Evolutionary conservation across 1,284 basidiomycete genomes (phyloP).

Genomic region (Ganoderma sinense): DNA sequence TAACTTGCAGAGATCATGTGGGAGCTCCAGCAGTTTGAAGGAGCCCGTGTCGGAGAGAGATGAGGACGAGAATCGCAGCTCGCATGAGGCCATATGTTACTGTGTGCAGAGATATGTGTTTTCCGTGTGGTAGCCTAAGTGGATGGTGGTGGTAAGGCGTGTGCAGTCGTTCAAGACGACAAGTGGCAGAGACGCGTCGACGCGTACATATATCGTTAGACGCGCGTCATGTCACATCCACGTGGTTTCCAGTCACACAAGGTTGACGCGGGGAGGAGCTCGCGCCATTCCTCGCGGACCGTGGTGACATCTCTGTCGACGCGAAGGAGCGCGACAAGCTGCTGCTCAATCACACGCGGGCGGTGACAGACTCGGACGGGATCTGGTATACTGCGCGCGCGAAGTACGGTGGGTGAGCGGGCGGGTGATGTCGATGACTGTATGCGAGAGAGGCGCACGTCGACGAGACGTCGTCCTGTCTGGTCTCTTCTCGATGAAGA

Average conservation of each 20-base stretch:
- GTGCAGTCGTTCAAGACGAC: background rate
- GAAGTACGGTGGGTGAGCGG: constrained; percentile 34
- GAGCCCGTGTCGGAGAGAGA: constrained; percentile 53
- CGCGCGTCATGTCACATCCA: constrained; percentile 1
- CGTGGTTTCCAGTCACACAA: background rate
- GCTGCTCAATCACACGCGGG: constrained; percentile 84
- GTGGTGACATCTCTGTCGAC: constrained; percentile 79
- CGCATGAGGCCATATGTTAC: constrained; percentile 50
- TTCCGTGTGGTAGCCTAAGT: background rate
- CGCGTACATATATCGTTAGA: background rate
- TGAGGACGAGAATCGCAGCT: constrained; percentile 61
- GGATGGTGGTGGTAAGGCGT: background rate
- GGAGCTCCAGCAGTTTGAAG: constrained; percentile 75
- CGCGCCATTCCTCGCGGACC: constrained; percentile 80
- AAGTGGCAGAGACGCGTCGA: background rate
- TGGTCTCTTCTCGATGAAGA: too few relatives aligned
- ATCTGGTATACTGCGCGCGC: constrained; percentile 75
- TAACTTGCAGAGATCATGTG: constrained; percentile 64
- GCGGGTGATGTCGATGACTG: too few relatives aligned
- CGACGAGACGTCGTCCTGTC: too few relatives aligned
- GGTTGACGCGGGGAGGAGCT: constrained; percentile 69
- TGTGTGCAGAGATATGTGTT: background rate
- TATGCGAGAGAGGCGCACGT: too few relatives aligned
- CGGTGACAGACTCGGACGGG: constrained; percentile 73
- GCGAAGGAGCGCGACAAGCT: constrained; percentile 89